These are phyloP conservation scores for Trifolium repens DNA, from an alignment of 306 rosid species.

Conservation along the genomic window DNA sequence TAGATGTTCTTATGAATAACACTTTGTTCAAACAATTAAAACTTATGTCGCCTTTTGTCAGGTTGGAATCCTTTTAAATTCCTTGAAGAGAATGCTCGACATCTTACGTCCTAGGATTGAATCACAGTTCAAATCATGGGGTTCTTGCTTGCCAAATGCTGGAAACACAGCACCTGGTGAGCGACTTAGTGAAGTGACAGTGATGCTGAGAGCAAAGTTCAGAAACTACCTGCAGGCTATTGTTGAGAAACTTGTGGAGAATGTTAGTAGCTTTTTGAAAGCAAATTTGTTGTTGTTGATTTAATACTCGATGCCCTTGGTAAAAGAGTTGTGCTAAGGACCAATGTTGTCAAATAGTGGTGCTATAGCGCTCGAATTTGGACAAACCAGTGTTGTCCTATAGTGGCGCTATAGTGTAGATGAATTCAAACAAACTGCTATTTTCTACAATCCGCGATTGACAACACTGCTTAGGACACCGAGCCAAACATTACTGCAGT, in stretches of 20 bases:
- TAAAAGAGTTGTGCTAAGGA: conserved; percentile 7
- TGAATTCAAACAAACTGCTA: not conserved
- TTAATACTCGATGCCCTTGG: conserved; percentile 24
- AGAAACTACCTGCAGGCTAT: conserved; percentile 86
- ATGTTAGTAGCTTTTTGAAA: conserved; percentile 63
- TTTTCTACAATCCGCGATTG: not conserved
- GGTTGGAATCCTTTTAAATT: conserved; percentile 87
- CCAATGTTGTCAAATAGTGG: not conserved
- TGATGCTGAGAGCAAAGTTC: conserved; percentile 95
- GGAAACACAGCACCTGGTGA: conserved; percentile 90
- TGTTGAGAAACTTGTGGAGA: conserved; percentile 87
- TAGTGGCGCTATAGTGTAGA: not conserved
- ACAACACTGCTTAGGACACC: not conserved
- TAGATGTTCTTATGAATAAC: conserved; percentile 11
- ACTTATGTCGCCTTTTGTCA: conserved; percentile 50
- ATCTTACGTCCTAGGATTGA: conserved; percentile 85
- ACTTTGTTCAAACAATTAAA: conserved; percentile 14
- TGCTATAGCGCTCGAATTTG: not conserved
- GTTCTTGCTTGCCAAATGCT: conserved; percentile 83
- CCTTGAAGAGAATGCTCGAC: conserved; percentile 94
- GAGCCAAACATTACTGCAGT: not conserved
- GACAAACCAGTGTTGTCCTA: not conserved
- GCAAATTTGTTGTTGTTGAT: conserved; percentile 10
- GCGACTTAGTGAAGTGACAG: conserved; percentile 96
- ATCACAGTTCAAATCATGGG: conserved; percentile 91